Conservation (phyloP, 768 basidiomycete species). For the Pleurotus djamor region DNA sequence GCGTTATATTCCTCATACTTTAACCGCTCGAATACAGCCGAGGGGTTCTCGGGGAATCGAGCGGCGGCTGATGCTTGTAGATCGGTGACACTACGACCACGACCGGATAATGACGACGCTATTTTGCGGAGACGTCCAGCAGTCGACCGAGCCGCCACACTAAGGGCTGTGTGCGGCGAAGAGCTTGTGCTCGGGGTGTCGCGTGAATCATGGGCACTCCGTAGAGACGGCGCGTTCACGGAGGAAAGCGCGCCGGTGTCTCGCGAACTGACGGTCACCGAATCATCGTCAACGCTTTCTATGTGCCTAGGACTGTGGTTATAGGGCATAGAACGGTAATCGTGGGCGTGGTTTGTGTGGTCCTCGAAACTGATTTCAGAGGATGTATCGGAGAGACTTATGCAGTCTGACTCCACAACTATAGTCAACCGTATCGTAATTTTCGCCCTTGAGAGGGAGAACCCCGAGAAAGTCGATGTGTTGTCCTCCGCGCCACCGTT, state of each 20-base stretch:
- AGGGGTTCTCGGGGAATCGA: conserved; percentile 36
- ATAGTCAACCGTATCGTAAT: conserved; percentile 80
- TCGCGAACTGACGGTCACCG: conserved; percentile 72
- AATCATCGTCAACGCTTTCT: conserved; percentile 64
- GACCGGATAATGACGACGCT: conserved; percentile 3
- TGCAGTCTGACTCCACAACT: conserved; percentile 86
- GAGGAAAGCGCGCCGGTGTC: conserved; percentile 39
- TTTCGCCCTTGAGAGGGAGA: conserved; percentile 64
- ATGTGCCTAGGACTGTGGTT: conserved; percentile 25
- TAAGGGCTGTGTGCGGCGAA: not conserved
- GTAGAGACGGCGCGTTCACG: not conserved
- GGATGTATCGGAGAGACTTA: conserved; percentile 85
- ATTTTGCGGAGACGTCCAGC: conserved; percentile 4
- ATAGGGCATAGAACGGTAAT: conserved; percentile 54
- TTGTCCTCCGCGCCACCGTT: conserved; percentile 75
- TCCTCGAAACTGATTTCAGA: conserved; percentile 81
- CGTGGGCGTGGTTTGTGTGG: conserved; percentile 56
- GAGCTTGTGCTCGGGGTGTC: not conserved
- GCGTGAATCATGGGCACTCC: conserved; percentile 7
- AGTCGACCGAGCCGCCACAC: conserved; percentile 18
- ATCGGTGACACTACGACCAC: not conserved
- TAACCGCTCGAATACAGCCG: conserved; percentile 54
- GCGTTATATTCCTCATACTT: conserved; percentile 44
- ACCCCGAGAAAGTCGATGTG: conserved; percentile 67
- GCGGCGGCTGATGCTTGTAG: conserved; percentile 3